A percentile compares a stretch with the other conserved stretches of the same genome.
Conservation (phyloP, 768 basidiomycete species). For the Kwoniella shandongensis region DNA sequence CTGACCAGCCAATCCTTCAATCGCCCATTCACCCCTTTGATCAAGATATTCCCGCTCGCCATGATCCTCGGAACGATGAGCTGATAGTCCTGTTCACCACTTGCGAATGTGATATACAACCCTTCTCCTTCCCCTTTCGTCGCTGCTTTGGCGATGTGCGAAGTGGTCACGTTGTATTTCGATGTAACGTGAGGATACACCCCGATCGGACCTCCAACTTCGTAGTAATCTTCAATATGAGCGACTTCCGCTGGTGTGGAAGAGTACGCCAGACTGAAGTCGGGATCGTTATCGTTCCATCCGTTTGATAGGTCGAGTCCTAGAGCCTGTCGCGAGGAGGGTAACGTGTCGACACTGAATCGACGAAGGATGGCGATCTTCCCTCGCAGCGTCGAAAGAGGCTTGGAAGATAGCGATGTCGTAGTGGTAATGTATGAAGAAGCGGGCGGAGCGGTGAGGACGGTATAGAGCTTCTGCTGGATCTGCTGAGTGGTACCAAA, state of each 20-base stretch:
- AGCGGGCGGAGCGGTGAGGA: slow-evolving; percentile 7
- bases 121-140: slow-evolving; percentile 5
- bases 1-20: slow-evolving; percentile 10
- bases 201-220: slow-evolving; percentile 5
- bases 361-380: slow-evolving; percentile 16
- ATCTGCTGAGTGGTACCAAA: not conserved
- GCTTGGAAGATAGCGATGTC: slow-evolving; percentile 3
- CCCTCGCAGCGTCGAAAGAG: slow-evolving; percentile 8
- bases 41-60: slow-evolving; percentile 8
- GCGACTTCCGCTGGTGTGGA: not conserved
- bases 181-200: slow-evolving; percentile 6
- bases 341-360: slow-evolving; percentile 3
- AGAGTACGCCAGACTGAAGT: slow-evolving; percentile 6
- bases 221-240: slow-evolving; percentile 20
- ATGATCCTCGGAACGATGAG: slow-evolving; percentile 9
- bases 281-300: slow-evolving; percentile 12
- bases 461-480: slow-evolving; percentile 13
- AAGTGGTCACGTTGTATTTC: slow-evolving; percentile 10
- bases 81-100: slow-evolving; percentile 6
- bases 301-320: slow-evolving; percentile 8
- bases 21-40: slow-evolving; percentile 13
- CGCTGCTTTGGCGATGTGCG: slow-evolving; percentile 1
- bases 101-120: slow-evolving; percentile 13
- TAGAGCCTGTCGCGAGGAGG: not conserved
- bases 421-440: slow-evolving; percentile 10